Evolutionary conservation across 495 filamentous ascomycete genomes (phyloP).

Genomic region (Alectoria sarmentosa): DNA sequence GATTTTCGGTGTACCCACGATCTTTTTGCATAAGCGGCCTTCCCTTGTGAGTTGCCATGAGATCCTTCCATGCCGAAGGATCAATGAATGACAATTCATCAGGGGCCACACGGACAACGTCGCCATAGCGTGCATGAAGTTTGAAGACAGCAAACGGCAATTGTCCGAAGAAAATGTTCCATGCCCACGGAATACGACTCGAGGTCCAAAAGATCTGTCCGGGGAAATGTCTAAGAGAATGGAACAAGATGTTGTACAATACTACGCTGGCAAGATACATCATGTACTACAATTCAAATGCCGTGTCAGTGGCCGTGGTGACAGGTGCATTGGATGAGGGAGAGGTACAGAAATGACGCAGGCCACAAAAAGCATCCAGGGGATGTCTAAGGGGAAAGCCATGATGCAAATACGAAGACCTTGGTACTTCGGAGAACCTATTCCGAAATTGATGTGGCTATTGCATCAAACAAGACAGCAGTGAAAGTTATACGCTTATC

Average conservation of each 20-base stretch:
- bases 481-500: too few relatives aligned
- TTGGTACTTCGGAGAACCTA: too few relatives aligned
- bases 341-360: neutral
- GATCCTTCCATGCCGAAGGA: conserved; percentile 11
- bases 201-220: neutral
- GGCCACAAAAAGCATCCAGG: neutral
- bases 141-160: neutral
- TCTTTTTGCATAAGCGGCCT: neutral
- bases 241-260: neutral
- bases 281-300: neutral
- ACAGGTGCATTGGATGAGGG: neutral
- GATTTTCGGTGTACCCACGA: neutral
- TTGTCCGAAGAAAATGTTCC: neutral
- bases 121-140: conserved; percentile 30
- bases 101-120: conserved; percentile 32
- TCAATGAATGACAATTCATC: conserved; percentile 30
- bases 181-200: neutral
- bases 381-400: neutral
- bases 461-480: neutral
- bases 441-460: neutral
- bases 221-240: neutral
- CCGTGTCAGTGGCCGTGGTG: neutral
- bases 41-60: neutral
- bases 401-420: neutral
- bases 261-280: neutral